These are phyloP conservation scores for Lactarius vividus DNA, from an alignment of 768 basidiomycete species.

Conservation along the genomic window DNA sequence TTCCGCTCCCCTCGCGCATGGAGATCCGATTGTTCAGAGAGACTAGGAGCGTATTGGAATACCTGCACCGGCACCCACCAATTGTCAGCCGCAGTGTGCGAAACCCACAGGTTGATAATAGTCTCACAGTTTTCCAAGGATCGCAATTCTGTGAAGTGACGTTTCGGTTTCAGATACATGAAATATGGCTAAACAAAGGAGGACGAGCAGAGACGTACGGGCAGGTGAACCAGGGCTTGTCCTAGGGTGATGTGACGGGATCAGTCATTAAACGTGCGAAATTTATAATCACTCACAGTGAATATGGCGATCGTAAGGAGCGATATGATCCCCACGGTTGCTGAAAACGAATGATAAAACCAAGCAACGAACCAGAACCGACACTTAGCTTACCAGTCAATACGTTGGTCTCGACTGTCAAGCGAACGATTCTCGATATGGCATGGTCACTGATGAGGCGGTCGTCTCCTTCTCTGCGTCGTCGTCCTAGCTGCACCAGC, in stretches of 20 bases:
- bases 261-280: background rate
- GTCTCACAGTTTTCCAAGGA: too few species aligned
- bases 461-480: background rate
- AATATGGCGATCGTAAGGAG: background rate
- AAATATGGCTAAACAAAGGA: too few species aligned
- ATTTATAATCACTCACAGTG: slow-evolving; percentile 1
- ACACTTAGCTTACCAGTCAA: slow-evolving; percentile 16
- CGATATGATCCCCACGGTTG: background rate
- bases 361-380: background rate
- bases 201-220: too few species aligned
- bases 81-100: too few species aligned
- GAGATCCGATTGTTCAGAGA: too few species aligned
- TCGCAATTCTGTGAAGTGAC: too few species aligned
- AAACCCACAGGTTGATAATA: too few species aligned
- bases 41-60: too few species aligned
- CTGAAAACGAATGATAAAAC: background rate
- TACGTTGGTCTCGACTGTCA: slow-evolving; percentile 18
- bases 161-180: too few species aligned
- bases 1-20: too few species aligned
- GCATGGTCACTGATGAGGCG: background rate
- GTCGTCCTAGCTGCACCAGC: background rate
- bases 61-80: too few species aligned
- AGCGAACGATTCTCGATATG: background rate
- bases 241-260: background rate
- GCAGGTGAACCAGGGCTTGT: too few species aligned